Percentiles rank a stretch among this genome's conserved stretches.
Evolutionary conservation across 2,329 filamentous ascomycete genomes (phyloP).

Genomic region (Colletotrichum liaoningense): DNA sequence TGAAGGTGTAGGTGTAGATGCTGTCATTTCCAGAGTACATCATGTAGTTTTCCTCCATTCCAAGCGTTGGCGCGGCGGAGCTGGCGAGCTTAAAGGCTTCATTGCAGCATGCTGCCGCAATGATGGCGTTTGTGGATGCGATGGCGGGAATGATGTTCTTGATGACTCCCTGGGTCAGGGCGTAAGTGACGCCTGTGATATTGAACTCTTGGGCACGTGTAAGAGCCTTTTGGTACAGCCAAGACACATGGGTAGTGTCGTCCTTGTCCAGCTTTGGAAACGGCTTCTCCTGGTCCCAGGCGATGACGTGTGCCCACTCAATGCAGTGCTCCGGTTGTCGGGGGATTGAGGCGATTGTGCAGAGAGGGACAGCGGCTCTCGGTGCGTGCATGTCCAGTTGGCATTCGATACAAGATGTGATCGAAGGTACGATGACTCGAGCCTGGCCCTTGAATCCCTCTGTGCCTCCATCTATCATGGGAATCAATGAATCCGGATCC

Average conservation of each 20-base stretch:
- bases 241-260: constrained; percentile 96
- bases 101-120: constrained; percentile 95
- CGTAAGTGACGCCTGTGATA: constrained; percentile 93
- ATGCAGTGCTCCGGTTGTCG: constrained; percentile 98
- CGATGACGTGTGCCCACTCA: constrained; percentile 98
- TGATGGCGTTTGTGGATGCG: constrained; percentile 96
- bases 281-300: constrained; percentile 89
- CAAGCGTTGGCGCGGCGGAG: constrained; percentile 82
- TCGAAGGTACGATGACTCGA: constrained; percentile 88
- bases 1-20: constrained; percentile 97
- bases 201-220: constrained; percentile 87
- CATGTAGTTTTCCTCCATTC: constrained; percentile 91
- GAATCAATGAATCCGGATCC: constrained; percentile 87
- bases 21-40: constrained; percentile 98
- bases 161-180: constrained; percentile 95
- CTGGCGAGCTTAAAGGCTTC: constrained; percentile 96
- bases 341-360: constrained; percentile 95
- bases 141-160: constrained; percentile 99
- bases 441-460: constrained; percentile 99
- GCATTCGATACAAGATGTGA: constrained; percentile 97
- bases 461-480: constrained; percentile 94
- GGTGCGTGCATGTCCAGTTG: constrained; percentile 99
- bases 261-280: constrained; percentile 93
- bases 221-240: constrained; percentile 90
- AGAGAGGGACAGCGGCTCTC: constrained; percentile 95